Conservation (phyloP, 164 flowering plant species). For the Stephania cephalantha region DNA sequence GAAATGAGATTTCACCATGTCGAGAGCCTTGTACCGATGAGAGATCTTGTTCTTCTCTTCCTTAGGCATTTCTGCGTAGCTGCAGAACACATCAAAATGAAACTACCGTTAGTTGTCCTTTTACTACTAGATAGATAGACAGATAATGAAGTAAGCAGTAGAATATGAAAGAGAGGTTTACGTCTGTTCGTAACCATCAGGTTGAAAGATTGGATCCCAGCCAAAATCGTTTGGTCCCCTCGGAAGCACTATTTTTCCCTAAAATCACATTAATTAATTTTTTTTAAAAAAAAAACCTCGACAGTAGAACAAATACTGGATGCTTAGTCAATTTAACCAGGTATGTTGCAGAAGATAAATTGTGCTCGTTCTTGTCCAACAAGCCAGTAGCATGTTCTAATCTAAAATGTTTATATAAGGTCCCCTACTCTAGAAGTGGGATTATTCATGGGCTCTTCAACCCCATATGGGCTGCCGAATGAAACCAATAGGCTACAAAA, state of each 20-base stretch:
- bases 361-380: neutral
- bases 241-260: conserved; percentile 88
- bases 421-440: neutral
- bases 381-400: neutral
- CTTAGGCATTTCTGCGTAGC: conserved; percentile 81
- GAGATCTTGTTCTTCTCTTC: conserved; percentile 81
- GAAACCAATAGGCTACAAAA: no score
- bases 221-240: conserved; percentile 93
- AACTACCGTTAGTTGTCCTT: neutral
- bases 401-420: neutral
- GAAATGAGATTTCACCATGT: conserved; percentile 64
- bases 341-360: neutral
- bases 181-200: conserved; percentile 92
- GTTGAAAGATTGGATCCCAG: conserved; percentile 97
- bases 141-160: neutral
- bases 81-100: conserved; percentile 10
- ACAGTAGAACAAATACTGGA: conserved; percentile 1
- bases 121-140: neutral
- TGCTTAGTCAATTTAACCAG: neutral
- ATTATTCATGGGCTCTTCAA: neutral
- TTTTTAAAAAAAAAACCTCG: neutral
- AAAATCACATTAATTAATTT: conserved; percentile 12
- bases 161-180: conserved; percentile 20
- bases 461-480: no score
- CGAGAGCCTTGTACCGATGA: conserved; percentile 62